Evolutionary conservation across 1,284 basidiomycete genomes (phyloP).

Genomic region (Cryptococcus sp.): DNA sequence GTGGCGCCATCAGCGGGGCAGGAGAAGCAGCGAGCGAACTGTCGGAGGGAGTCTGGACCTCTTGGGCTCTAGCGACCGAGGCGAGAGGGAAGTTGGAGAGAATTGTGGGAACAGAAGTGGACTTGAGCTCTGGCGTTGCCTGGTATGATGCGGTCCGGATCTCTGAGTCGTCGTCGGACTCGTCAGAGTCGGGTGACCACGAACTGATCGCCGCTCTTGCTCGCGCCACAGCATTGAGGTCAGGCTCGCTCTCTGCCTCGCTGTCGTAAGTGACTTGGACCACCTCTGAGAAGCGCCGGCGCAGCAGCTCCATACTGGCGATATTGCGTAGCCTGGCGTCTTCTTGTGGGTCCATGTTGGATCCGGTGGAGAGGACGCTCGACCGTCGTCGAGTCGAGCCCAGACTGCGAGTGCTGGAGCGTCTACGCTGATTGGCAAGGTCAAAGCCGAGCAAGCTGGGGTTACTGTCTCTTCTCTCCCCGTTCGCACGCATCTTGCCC

Average conservation of each 20-base stretch:
- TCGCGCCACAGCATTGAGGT: conserved; percentile 21
- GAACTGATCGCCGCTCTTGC: conserved; percentile 13
- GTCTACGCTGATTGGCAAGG: conserved; percentile 22
- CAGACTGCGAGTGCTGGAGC: conserved; percentile 20
- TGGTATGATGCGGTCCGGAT: conserved; percentile 31
- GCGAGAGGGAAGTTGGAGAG: conserved; percentile 35
- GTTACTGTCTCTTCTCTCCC: conserved; percentile 25
- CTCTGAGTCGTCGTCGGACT: conserved; percentile 26
- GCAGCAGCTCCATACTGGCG: conserved; percentile 28
- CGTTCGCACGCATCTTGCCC: neutral
- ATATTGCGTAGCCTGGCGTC: conserved; percentile 31
- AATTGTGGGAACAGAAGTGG: conserved; percentile 12
- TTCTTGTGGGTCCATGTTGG: conserved; percentile 31
- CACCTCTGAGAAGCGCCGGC: conserved; percentile 37
- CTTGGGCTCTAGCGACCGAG: conserved; percentile 22
- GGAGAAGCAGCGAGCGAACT: conserved; percentile 12
- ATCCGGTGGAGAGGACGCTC: conserved; percentile 26
- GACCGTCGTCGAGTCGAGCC: conserved; percentile 21
- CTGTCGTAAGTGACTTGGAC: conserved; percentile 28
- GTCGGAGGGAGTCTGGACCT: conserved; percentile 18
- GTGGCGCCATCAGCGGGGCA: conserved; percentile 2
- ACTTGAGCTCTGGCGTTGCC: conserved; percentile 29
- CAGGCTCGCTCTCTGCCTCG: conserved; percentile 21
- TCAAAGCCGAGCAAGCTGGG: conserved; percentile 34
- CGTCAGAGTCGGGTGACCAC: conserved; percentile 28